Evolutionary conservation across 768 basidiomycete species (phyloP), one percentile per base, ranked within the genome.

Genomic region (Leccinum boreale): DNA sequence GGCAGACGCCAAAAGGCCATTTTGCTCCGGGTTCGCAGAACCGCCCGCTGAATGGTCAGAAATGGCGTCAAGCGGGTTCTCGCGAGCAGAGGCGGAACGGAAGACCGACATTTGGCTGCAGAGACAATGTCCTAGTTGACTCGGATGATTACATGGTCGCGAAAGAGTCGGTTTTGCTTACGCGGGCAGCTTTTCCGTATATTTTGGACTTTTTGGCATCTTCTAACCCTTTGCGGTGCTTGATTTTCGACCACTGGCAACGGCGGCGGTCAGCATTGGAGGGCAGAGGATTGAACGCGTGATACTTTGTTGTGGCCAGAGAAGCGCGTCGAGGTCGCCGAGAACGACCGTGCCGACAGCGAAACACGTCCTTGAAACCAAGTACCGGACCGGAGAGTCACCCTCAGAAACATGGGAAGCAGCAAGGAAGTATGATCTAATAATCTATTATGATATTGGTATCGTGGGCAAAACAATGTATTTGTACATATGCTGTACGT

Each of bases 161-260:
- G 24, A 36, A 26, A 50, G 58, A 44, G n/a, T 4, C 4, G 11
- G 5, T 44, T 44, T 39, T 39, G 63, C 85, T 39, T 69, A 89
- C 87, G 57, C 79, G 76, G 57, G 76, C 77, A 15, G 81, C 79
- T 67, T 75, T 84, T 33, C 81, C 76, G 50, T 83, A 86, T n/a
- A 85, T 48, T 45, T 75, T 74, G 53, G 85, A 81, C 67, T 81
- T 86, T 63, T 82, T 80, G 8, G 77, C 75, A 66, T 89, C 87
- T 61, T 79, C 82, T n/a, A 77, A 72, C 17, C 85, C 87, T 65
- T 89, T 89, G 66, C 78, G 81, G 55, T 85, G 80, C 66, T 87
- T 87, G 66, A 89, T 89, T 78, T 89, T 89, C 0, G 87, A 87
- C 87, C 86, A 89, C 87, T 89, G 58, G 31, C 8, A 4, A 48